Evolutionary conservation across 768 basidiomycete species (phyloP), one percentile per base, ranked within the genome.

Genomic region (Bullera alba): DNA sequence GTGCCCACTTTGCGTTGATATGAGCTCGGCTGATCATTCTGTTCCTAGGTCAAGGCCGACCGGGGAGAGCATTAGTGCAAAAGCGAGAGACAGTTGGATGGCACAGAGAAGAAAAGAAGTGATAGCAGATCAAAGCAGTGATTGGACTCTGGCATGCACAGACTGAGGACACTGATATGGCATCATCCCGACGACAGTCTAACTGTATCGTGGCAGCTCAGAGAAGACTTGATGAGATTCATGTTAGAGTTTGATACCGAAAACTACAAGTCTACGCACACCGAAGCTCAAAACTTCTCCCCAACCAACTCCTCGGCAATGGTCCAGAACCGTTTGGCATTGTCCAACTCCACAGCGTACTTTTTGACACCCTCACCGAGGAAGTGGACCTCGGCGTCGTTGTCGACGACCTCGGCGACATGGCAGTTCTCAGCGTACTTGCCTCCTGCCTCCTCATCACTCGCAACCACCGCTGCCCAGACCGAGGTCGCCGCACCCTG

Each of bases 11-110:
- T 34, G 32, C 7, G 16, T 8, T n/a, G 35, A 39, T 39, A 39
- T 39, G 12, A 39, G 38, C 16, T n/a, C 42, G 8, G 16, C 6
- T 19, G 15, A 21, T 10, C 45, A 42, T 10, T 49, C 27, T 29
- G 39, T 5, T 7, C 26, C 14, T 30, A 60, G 58, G 55, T 61
- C 52, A 54, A 56, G 48, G 59, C 59, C 14, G 59, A 61, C 39
- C 56, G 56, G 10, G 59, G 56, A 3, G 59, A 61, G 29, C 51
- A 54, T 28, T 51, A 22, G 21, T 10, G 12, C 21, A 34, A n/a
- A n/a, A n/a, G n/a, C n/a, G n/a, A n/a, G n/a, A n/a, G 32, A 34
- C 32, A 8, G 32, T 34, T 34, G 32, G 8, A 8, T 34, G 8
- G 32, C 8, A 34, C 32, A 34, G n/a, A 34, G 32, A 34, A 34